Conservation (phyloP, 768 basidiomycete species). For the Russula sp. region DNA sequence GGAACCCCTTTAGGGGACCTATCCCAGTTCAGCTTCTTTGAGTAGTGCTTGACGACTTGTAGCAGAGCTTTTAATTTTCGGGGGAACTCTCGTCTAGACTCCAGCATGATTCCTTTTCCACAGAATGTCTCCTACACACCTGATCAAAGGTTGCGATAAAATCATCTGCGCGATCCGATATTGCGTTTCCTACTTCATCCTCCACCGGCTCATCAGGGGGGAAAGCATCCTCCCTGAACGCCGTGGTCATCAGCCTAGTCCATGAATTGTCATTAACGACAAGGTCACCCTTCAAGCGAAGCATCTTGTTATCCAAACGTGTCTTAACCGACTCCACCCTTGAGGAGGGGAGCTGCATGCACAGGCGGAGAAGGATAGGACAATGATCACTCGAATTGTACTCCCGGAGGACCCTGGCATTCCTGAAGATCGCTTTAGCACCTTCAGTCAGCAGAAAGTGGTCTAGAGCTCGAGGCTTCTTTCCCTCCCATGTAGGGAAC, state of each 20-base stretch:
- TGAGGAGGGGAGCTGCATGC: neutral
- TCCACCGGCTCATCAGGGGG: too few relatives aligned
- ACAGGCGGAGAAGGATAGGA: neutral
- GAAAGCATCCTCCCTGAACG: too few relatives aligned
- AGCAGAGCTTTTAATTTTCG: neutral
- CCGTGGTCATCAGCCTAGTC: neutral
- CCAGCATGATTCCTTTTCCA: neutral
- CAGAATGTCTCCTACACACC: neutral
- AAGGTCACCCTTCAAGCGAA: neutral
- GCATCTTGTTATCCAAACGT: neutral
- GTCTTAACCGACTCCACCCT: neutral
- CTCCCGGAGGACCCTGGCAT: too few relatives aligned
- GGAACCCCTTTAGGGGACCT: too few relatives aligned
- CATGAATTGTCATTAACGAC: neutral
- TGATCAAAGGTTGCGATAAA: neutral
- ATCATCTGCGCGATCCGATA: neutral
- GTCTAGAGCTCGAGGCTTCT: too few relatives aligned
- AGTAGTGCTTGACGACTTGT: neutral
- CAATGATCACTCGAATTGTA: too few relatives aligned
- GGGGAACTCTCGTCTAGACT: neutral
- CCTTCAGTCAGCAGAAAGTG: neutral
- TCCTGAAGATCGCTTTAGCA: neutral
- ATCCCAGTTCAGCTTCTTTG: too few relatives aligned
- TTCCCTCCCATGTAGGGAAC: too few relatives aligned
- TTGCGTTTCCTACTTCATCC: neutral